Base-by-base conservation (phyloP, 140 eudicot genomes). In the Bidens hawaiensis region DNA sequence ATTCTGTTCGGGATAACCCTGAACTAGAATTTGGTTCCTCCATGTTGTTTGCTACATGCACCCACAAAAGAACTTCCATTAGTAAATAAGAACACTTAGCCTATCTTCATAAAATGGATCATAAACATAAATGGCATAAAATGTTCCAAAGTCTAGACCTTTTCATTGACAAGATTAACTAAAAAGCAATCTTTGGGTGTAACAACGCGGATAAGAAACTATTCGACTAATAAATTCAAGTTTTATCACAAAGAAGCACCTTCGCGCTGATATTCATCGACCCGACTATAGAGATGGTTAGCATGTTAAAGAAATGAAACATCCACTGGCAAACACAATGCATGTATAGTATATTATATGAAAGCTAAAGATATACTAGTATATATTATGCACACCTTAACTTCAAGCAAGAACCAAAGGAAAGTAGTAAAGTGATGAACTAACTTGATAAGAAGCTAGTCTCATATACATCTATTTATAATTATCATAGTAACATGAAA, bases 1-100 rank as follows among this genome's bases (percentile, higher is more conserved):
- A 89, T 42, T 76, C 80, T 2, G 97, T 81, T 43, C 95, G 58
- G 36, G 60, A 34, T 68, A 86, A 22, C 48, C 89, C 78, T 6
- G 82, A 51, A n/a, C 77, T 72, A 1, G 82, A 59, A 70, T 36
- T 72, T 56, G 65, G 43, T 21, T 80, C 82, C 72, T 88, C 94
- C 96, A 88, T 71, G 16, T 18, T 80, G 60, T 8, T 70, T 72
- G n/a, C 47, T 59, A 50, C 42, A 66, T 58, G 17, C 69, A 68
- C 30, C 23, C 38, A 62, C 65, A 51, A 77, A 13, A 30, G 5
- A 2, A 19, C 36, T 17, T 60, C 30, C 2, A 23, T 26, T 14
- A 65, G n/a, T n/a, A n/a, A n/a, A n/a, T n/a, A n/a, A n/a, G n/a
- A n/a, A 14, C 58, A 62, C 17, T 22, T 43, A 15, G 25, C 8